These are phyloP conservation scores for Alternaria gansuensis DNA, from an alignment of 2,329 filamentous ascomycete genomes.

Conservation along the genomic window DNA sequence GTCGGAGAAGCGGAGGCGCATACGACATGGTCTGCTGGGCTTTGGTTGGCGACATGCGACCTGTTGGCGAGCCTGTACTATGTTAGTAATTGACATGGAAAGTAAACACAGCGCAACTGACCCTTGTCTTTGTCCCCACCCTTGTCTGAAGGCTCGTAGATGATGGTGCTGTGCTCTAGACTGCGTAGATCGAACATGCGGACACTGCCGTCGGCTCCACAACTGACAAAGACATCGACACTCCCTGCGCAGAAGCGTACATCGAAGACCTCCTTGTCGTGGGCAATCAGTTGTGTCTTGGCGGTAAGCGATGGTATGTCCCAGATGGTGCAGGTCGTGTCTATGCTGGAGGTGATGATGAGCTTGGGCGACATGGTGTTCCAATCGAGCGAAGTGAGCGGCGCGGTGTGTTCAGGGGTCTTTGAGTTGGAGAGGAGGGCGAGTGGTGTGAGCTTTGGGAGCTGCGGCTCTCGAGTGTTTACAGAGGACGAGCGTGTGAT, in stretches of 20 bases:
- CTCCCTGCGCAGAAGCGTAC: slow-evolving; percentile 98
- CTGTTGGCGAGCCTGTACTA: slow-evolving; percentile 54
- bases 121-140: slow-evolving; percentile 61
- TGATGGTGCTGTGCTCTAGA: slow-evolving; percentile 97
- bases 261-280: slow-evolving; percentile 99
- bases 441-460: slow-evolving; percentile 87
- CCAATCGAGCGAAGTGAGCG: slow-evolving; percentile 96
- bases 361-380: slow-evolving; percentile 96
- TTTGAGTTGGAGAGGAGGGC: slow-evolving; percentile 97
- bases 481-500: slow-evolving; percentile 72
- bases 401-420: slow-evolving; percentile 96
- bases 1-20: slow-evolving; percentile 73
- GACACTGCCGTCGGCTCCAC: slow-evolving; percentile 95
- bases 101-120: slow-evolving; percentile 29
- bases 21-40: slow-evolving; percentile 76
- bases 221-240: slow-evolving; percentile 98
- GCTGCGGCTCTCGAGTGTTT: slow-evolving; percentile 67
- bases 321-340: slow-evolving; percentile 99
- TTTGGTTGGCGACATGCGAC: slow-evolving; percentile 74
- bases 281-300: slow-evolving; percentile 97
- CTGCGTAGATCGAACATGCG: slow-evolving; percentile 98
- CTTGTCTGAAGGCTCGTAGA: slow-evolving; percentile 96
- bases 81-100: slow-evolving; percentile 17
- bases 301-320: slow-evolving; percentile 97
- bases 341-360: slow-evolving; percentile 98